Base-by-base conservation (phyloP, 805 yeast genomes). In the Yamadazyma philogaea region DNA sequence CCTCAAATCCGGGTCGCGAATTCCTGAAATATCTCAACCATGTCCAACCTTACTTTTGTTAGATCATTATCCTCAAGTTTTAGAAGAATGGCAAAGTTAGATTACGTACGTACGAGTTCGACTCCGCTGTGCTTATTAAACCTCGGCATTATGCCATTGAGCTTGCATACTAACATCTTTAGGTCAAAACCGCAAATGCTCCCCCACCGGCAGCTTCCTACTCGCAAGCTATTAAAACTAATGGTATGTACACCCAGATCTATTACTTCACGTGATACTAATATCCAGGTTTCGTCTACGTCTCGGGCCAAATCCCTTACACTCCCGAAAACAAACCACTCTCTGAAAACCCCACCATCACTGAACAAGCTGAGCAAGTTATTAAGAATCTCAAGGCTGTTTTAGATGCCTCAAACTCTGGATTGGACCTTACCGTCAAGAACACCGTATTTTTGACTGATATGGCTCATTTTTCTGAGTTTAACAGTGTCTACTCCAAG, bases 141-240 rank as follows among this genome's bases (percentile, higher is more conserved):
- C 22, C 35, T n/a, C 10, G 35, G 7, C 22, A 11, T n/a, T 32
- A 21, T 22, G 30, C 30, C 20, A 35, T 40, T 40, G 39, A 34
- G 17, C n/a, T 12, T 35, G 39, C 46, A 44, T 44, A 40, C 44
- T 26, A 24, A 56, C 39, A n/a, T 45, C 43, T 5, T 42, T 42
- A 69, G 76, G 82, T 87, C 45, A 73, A 76, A 55, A 80, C 96
- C 40, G 72, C 79, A 49, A 72, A 72, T 52, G 96, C 98, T 28
- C 98, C 99, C 53, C 89, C 95, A 45, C 96, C 98, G 47, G 96
- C 96, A 31, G 98, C 96, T 30, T 81, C 96, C 11, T 91, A 91
- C 67, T 87, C 96, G 21, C 99, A 93, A 68, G 99, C 98, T 37
- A 79, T 90, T 64, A 89, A 86, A 70, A 95, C 82, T 55, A 87